Evolutionary conservation across 78 protist genomes (phyloP), one percentile per base, ranked within the genome.

Genomic region (Capsaspora owczarzaki): DNA sequence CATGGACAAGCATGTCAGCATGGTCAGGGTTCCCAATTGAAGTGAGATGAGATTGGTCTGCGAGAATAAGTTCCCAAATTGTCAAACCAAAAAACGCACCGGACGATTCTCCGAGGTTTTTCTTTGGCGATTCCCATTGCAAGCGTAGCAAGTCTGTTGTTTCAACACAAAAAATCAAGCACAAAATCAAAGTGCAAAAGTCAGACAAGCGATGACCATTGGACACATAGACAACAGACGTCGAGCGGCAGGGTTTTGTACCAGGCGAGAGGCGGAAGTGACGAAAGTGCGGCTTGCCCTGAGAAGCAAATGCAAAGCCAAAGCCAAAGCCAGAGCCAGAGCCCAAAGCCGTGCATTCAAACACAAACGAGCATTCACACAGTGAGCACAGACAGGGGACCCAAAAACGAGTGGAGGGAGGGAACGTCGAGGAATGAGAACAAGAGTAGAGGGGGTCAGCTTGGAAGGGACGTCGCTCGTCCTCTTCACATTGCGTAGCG

Each of bases 211-310:
- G 16, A 16, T 49, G 16, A 49, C n/a, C n/a, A 10, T 25, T n/a
- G n/a, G 66, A 2, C 66, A 56, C 66, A 12, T 56, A 16, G 4
- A 29, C 66, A 3, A 46, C 51, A 46, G 5, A 14, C 5, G 5
- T 46, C 66, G n/a, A 49, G 16, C n/a, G 56, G 56, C 16, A 49
- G 56, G n/a, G 16, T 49, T 16, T 56, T 29, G 20, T 29, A 56
- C 66, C 66, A 1, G 72, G 38, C 20, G 72, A 3, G 29, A 66
- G 44, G 1, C 20, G 19, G 44, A 66, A 66, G 40, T 31, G 40
- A 6, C 72, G 72, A n/a, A 66, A 66, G 43, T 66, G 72, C 29
- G 72, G 72, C 44, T 66, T 66, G 44, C 72, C 72, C 72, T 66
- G n/a, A 16, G 56, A 10, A 49, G n/a, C n/a, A 49, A 20, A 49